These are phyloP conservation scores for Penicillium fuscoglaucum DNA, from an alignment of 2,329 filamentous ascomycete species.

Conservation along the genomic window DNA sequence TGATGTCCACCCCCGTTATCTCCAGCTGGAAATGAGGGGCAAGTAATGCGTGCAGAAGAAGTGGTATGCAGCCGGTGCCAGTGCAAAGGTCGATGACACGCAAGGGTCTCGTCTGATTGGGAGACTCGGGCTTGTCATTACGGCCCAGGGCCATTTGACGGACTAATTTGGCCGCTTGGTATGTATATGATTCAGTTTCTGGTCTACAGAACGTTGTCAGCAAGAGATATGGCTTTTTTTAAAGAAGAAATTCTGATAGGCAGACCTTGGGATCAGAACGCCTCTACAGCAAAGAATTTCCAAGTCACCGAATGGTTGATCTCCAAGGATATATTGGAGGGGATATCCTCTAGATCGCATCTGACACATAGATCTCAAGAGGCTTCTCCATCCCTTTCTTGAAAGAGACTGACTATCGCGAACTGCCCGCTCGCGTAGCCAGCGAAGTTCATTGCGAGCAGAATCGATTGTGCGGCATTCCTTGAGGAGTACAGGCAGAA, in stretches of 20 bases:
- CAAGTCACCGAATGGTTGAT: conserved; percentile 81
- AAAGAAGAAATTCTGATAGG: neutral
- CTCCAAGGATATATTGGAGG: conserved; percentile 84
- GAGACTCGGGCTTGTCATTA: neutral
- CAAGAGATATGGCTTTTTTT: neutral
- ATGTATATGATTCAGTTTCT: conserved; percentile 70
- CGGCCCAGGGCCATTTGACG: conserved; percentile 15
- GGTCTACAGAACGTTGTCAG: conserved; percentile 40
- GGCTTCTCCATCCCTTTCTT: conserved; percentile 26
- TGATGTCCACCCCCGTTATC: conserved; percentile 74
- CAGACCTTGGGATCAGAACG: conserved; percentile 76
- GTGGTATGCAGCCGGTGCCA: conserved; percentile 84
- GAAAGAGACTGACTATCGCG: conserved; percentile 12
- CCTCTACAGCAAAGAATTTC: conserved; percentile 74
- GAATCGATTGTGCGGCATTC: conserved; percentile 47
- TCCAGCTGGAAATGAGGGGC: conserved; percentile 46
- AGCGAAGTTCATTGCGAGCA: conserved; percentile 50
- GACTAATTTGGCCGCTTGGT: conserved; percentile 55
- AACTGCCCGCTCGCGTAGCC: conserved; percentile 45
- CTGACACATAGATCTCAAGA: conserved; percentile 41
- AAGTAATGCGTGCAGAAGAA: conserved; percentile 69
- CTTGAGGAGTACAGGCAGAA: conserved; percentile 45
- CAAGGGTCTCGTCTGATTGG: conserved; percentile 39
- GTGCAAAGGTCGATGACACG: conserved; percentile 83
- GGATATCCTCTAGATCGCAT: conserved; percentile 65